These are phyloP conservation scores for Ophiostoma australiae DNA, from an alignment of 2,329 filamentous ascomycete genomes.

Conservation along the genomic window DNA sequence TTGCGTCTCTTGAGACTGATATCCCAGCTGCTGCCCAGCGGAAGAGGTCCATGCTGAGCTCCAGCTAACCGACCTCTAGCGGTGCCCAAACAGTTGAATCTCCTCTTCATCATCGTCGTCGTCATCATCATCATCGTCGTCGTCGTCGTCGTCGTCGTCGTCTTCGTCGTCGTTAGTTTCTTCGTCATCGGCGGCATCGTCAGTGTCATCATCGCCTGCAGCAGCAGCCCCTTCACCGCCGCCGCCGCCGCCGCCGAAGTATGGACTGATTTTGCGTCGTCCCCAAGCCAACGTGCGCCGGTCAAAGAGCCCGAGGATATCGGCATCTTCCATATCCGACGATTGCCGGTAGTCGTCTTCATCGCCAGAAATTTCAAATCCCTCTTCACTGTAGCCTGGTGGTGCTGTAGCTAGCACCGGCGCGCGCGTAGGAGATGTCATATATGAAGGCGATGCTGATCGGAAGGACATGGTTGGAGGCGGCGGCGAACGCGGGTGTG, in stretches of 20 bases:
- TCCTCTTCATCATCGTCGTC: slow-evolving; percentile 47
- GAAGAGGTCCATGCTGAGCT: background rate
- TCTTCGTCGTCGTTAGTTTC: slow-evolving; percentile 43
- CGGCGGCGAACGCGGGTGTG: slow-evolving; percentile 7
- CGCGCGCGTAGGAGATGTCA: slow-evolving; percentile 20
- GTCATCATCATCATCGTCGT: slow-evolving; percentile 43
- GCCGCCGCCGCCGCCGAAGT: slow-evolving; percentile 41
- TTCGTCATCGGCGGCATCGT: slow-evolving; percentile 42
- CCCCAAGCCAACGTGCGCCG: slow-evolving; percentile 37
- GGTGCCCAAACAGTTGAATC: slow-evolving; percentile 48
- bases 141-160: slow-evolving; percentile 43
- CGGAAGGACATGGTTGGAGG: slow-evolving; percentile 37
- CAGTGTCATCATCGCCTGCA: slow-evolving; percentile 38
- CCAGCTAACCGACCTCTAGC: slow-evolving; percentile 32
- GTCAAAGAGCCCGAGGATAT: slow-evolving; percentile 54
- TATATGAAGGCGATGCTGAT: slow-evolving; percentile 36
- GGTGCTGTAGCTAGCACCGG: slow-evolving; percentile 24
- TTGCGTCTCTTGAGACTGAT: background rate
- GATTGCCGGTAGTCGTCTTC: slow-evolving; percentile 37
- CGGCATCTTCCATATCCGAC: slow-evolving; percentile 38
- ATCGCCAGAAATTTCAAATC: slow-evolving; percentile 34
- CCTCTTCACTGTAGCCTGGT: slow-evolving; percentile 24
- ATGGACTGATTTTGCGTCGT: slow-evolving; percentile 37
- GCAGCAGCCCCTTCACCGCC: slow-evolving; percentile 41
- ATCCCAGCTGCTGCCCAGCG: no score